Evolutionary conservation across 768 basidiomycete species (phyloP), one percentile per base, ranked within the genome.

Genomic region (Mycena leptocephala): DNA sequence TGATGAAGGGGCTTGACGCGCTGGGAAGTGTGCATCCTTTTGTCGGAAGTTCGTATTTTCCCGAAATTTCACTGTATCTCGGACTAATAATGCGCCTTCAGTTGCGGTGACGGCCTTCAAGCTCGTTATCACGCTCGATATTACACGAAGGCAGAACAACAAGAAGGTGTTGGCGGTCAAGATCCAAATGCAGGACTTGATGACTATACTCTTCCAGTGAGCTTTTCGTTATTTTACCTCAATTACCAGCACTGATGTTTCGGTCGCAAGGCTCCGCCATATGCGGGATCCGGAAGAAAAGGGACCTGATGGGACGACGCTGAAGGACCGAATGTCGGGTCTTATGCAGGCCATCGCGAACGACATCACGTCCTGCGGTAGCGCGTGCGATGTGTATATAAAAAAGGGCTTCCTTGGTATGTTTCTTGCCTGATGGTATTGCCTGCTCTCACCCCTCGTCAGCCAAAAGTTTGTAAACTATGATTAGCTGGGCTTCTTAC

Each of bases 31-130:
- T 83, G 2, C 82, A 83, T 77, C 82, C 82, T 0, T 80, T 81
- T 35, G 65, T 83, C 22, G 74, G 68, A 67, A 79, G 82, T 81
- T 48, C 14, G 55, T 30, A 10, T 26, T 18, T 39, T 14, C 13
- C 16, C 53, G 24, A 32, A 26, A 2, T 6, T 28, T 7, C 0
- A 10, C 30, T 51, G 58, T 20, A 11, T 16, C 5, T 5, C 22
- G 46, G 33, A 35, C 41, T 28, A n/a, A 26, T 28, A n/a, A 26
- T 24, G 30, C 24, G 5, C 20, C n/a, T n/a, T 35, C 43, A 79
- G 89, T 88, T 33, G 88, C 83, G 28, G 85, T 90, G 5, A 72
- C 85, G 24, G 87, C 89, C 0, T 90, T 90, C 79, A 84, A 86
- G 68, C 82, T 86, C 2, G 85, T 88, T 8, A 82, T 87, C 53